A percentile compares a stretch with the other conserved stretches of the same genome.
These are phyloP conservation scores for Fonsecaea pedrosoi DNA, from an alignment of 2,329 filamentous ascomycete genomes.

Conservation along the genomic window DNA sequence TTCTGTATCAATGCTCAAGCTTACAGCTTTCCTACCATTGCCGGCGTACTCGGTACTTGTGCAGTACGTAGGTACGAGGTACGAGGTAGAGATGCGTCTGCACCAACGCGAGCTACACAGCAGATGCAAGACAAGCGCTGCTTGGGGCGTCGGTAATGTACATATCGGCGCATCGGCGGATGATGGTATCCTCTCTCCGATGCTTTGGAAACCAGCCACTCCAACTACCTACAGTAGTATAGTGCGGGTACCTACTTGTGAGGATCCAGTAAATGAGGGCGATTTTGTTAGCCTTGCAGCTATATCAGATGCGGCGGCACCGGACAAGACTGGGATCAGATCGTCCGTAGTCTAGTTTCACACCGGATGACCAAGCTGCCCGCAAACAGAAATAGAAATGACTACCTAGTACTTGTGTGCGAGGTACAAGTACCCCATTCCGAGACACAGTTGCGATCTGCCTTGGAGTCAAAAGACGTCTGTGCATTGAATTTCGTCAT, in stretches of 20 bases:
- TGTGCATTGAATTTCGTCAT: neutral
- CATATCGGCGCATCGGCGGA: neutral
- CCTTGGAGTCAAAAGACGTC: neutral
- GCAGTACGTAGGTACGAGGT: neutral
- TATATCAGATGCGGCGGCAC: constrained; percentile 16
- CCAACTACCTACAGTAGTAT: neutral
- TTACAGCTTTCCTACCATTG: neutral
- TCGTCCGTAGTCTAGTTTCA: constrained; percentile 19
- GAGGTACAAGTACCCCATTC: constrained; percentile 9
- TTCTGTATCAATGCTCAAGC: neutral
- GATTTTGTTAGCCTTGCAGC: constrained; percentile 19
- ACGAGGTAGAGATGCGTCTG: neutral
- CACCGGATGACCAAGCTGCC: constrained; percentile 1
- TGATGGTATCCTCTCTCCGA: neutral
- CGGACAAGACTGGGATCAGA: constrained; percentile 3
- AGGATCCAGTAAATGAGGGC: neutral
- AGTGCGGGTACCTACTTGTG: neutral
- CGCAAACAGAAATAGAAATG: constrained; percentile 10
- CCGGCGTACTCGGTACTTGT: neutral
- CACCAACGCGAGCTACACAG: neutral
- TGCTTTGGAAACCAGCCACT: neutral
- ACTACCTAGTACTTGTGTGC: neutral
- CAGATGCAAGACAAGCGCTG: constrained; percentile 4
- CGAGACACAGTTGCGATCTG: constrained; percentile 6
- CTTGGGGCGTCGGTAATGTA: neutral